Base-by-base conservation (phyloP, 1,284 basidiomycete species). In the Vanrija sp. region DNA sequence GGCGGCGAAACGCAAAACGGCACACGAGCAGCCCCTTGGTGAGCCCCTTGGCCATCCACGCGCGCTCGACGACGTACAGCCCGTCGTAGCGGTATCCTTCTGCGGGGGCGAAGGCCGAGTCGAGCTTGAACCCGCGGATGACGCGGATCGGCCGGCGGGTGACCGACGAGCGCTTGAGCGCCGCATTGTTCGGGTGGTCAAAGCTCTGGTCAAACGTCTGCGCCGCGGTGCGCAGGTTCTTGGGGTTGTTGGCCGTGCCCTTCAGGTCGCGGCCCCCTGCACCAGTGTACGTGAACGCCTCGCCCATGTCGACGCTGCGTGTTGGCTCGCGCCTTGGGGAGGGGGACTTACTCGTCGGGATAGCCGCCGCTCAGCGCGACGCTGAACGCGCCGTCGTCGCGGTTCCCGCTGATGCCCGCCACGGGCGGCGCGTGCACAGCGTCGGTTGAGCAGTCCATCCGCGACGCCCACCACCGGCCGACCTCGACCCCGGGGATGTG, bases 41-140 rank as follows among this genome's bases (percentile, higher is more conserved):
- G 19, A 71, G 53, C 7, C 70, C 70, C 20, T 54, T 62, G 0
- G 64, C 68, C 69, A 71, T 67, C 67, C 67, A 71, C 24, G 66
- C 69, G 50, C 62, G 64, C 54, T 70, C 65, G 10, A 73, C 71
- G 15, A 64, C 48, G 46, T 78, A 79, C 45, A 79, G 60, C 0
- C 78, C 78, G 54, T 75, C 68, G 57, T 79, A 79, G 6, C 77
- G 67, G 56, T 78, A 79, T 15, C 67, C 68, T 24, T 60, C 60
- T 2, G 43, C 44, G 2, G 70, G 67, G 3, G 69, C 68, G 46
- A 65, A 72, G 8, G 48, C 41, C 4, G 65, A 71, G 24, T 61
- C 54, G 18, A 69, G 70, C 64, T 78, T 78, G 65, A 68, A 78
- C 0, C 77, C 77, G n/a, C 78, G 63, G 14, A 79, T 71, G 1